A percentile compares a stretch with the other conserved stretches of the same genome.
Conservation (phyloP, 129 eudicot species). For the Flaveria robusta region DNA sequence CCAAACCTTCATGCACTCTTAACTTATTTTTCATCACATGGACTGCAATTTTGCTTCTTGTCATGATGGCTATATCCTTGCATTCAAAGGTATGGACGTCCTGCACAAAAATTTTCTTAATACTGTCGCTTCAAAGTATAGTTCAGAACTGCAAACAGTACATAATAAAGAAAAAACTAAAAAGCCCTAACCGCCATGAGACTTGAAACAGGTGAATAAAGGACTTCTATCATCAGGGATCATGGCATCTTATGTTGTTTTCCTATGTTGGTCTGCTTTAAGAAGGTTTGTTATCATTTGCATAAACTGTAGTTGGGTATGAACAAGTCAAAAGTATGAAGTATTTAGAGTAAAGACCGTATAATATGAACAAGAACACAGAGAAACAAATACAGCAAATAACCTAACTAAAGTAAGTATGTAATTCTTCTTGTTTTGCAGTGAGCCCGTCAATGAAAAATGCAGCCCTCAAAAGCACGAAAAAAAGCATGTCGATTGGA, state of each 20-base stretch:
- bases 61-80: constrained; percentile 80
- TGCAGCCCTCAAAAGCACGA: constrained; percentile 72
- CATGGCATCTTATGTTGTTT: constrained; percentile 94
- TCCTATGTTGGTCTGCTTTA: constrained; percentile 94
- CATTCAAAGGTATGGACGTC: constrained; percentile 75
- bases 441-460: constrained; percentile 73
- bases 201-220: constrained; percentile 70
- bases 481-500: constrained; percentile 64
- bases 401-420: background rate
- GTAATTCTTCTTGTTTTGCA: constrained; percentile 35
- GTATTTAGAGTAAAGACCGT: background rate
- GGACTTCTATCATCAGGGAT: constrained; percentile 96
- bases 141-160: background rate
- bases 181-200: background rate
- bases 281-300: constrained; percentile 63
- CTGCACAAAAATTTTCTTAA: background rate
- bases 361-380: background rate
- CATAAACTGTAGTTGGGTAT: background rate
- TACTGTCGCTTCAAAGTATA: background rate
- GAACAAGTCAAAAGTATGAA: background rate
- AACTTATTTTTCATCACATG: constrained; percentile 96
- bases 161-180: background rate
- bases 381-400: background rate
- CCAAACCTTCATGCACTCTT: constrained; percentile 71
- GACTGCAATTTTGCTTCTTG: constrained; percentile 76